Base-by-base conservation (phyloP, 208 protist species). In the Acanthamoeba royreba region DNA sequence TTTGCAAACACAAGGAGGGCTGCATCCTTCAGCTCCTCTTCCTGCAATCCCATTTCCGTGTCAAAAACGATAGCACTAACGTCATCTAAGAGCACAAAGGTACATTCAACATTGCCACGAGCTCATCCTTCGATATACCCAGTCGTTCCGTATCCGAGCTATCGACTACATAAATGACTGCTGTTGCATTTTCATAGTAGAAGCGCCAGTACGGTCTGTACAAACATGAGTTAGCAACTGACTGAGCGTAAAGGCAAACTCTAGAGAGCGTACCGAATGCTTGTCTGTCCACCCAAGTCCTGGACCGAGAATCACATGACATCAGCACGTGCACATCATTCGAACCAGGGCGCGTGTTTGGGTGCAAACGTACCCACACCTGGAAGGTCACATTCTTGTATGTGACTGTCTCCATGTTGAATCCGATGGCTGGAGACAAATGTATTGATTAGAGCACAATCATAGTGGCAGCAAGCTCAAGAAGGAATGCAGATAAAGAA, bases 161-260 rank as follows among this genome's bases (percentile, higher is more conserved):
- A 94, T 98, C 98, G 11, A 98, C 96, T 5, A 99, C 98, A 92
- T 98, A 99, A 58, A 99, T 98, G 42, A 99, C 97, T 0, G 97
- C 97, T 58, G 98, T 96, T 13, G 98, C 98, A 88, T 98, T 98
- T 7, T 94, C 94, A 90, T 98, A 98, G 94, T 98, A 98, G 96
- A 97, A 98, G 22, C 98, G 86, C 98, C 98, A 99, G 95, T 98
- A 98, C 1, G 98, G 98, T 15, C 98, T 61, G n/a, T n/a, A n/a
- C n/a, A n/a, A n/a, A n/a, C n/a, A n/a, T 72, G 17, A 33, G 19
- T 35, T 31, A n/a, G n/a, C n/a, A n/a, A n/a, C n/a, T n/a, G n/a
- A n/a, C n/a, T n/a, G n/a, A n/a, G n/a, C n/a, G n/a, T n/a, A n/a
- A n/a, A n/a, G n/a, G n/a, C n/a, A n/a, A n/a, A n/a, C n/a, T n/a